Percentiles rank a stretch among this genome's conserved stretches.
These are phyloP conservation scores for Silene coronaria DNA, from an alignment of 179 eudicot species.

Conservation along the genomic window DNA sequence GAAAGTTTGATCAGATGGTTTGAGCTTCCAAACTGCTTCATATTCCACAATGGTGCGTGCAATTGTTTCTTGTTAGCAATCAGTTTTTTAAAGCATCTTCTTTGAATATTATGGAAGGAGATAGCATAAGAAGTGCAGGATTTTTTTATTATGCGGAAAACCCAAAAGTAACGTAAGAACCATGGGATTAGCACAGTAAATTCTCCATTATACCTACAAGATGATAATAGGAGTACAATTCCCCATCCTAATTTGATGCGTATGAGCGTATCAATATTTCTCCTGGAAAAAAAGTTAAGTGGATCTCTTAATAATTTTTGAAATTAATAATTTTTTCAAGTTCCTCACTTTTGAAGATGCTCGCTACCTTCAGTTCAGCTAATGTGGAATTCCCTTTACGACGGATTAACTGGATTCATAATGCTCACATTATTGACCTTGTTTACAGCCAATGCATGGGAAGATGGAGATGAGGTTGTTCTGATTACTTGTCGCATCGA, in stretches of 20 bases:
- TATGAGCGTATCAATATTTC: no score
- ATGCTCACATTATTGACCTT: not conserved
- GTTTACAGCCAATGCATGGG: slow-evolving; percentile 90
- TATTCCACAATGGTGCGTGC: slow-evolving; percentile 85
- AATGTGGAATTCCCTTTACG: not conserved
- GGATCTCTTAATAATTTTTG: no score
- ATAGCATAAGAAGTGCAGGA: no score
- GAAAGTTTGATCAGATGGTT: slow-evolving; percentile 85
- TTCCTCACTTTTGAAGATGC: not conserved
- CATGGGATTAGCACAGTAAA: no score
- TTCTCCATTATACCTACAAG: no score
- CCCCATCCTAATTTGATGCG: no score
- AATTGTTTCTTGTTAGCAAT: not conserved
- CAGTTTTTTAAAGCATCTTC: not conserved
- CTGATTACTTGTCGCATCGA: slow-evolving; percentile 70
- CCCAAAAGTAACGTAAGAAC: no score
- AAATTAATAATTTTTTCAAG: no score
- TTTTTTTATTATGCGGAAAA: no score
- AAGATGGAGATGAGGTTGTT: slow-evolving; percentile 94
- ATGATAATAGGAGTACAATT: no score
- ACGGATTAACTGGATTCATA: not conserved
- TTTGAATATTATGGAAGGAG: not conserved
- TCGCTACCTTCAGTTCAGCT: no score
- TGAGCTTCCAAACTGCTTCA: slow-evolving; percentile 92
- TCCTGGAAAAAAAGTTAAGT: no score